phyloP scores from a whole-genome alignment of 108 stramenopile genomes.

The Pseudonitzschia delicatissima region DNA sequence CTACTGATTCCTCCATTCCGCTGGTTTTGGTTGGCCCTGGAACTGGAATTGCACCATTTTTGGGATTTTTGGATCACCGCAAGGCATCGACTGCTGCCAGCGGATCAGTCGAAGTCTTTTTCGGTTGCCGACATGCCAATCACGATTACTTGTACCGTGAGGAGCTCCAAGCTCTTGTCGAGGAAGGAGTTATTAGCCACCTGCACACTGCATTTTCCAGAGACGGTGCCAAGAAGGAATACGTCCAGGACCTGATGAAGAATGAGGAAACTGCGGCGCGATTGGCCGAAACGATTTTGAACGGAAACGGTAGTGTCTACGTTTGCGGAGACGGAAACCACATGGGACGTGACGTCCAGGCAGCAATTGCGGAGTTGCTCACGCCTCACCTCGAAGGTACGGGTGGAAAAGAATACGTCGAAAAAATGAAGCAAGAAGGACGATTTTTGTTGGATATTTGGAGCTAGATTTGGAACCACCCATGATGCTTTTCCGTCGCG shows the following conservation, averaged over 20 bases:
- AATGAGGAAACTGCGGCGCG: constrained; percentile 32
- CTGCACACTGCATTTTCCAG: constrained; percentile 91
- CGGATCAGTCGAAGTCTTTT: constrained; percentile 86
- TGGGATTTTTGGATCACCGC: constrained; percentile 88
- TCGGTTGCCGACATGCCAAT: constrained; percentile 88
- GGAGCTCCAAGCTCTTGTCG: constrained; percentile 65
- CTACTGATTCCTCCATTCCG: constrained; percentile 62
- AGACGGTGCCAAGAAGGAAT: constrained; percentile 52
- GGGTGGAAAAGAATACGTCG: constrained; percentile 41
- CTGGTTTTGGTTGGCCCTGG: constrained; percentile 97
- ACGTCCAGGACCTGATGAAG: constrained; percentile 85
- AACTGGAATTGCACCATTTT: constrained; percentile 97
- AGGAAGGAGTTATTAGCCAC: constrained; percentile 64
- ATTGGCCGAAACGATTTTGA: constrained; percentile 51
- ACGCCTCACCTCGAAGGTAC: constrained; percentile 15
- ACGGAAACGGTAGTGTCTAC: constrained; percentile 70
- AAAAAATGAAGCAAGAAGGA: constrained; percentile 60
- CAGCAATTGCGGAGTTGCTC: constrained; percentile 57
- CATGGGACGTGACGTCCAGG: constrained; percentile 94
- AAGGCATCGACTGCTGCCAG: constrained; percentile 47
- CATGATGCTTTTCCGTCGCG: too few relatives aligned
- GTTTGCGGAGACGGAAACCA: constrained; percentile 90
- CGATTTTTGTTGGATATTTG: constrained; percentile 81
- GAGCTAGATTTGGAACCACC: too few relatives aligned
- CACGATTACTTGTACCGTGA: constrained; percentile 92